Evolutionary conservation across 2,329 filamentous ascomycete genomes (phyloP).

Genomic region (Phialophora verrucosa): DNA sequence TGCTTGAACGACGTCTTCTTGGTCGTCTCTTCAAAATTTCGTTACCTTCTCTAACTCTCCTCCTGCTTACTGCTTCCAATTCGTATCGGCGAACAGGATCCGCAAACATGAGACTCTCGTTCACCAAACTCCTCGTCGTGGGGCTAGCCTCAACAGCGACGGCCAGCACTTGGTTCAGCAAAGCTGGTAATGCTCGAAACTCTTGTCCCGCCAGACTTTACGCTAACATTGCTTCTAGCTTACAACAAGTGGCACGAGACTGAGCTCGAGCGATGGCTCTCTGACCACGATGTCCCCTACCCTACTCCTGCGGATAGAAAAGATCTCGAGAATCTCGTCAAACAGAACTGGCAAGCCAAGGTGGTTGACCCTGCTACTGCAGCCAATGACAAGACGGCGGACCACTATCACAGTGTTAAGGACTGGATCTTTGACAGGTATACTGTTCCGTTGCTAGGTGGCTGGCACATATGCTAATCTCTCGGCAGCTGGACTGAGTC

Average conservation of each 20-base stretch:
- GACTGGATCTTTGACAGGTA: slow-evolving; percentile 91
- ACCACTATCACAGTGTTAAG: slow-evolving; percentile 73
- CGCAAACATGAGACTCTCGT: slow-evolving; percentile 74
- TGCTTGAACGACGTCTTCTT: slow-evolving; percentile 17
- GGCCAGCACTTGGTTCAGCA: slow-evolving; percentile 83
- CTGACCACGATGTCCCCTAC: slow-evolving; percentile 88
- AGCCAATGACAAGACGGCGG: slow-evolving; percentile 74
- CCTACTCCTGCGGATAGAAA: slow-evolving; percentile 90
- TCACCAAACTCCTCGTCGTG: slow-evolving; percentile 71
- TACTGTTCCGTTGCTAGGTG: slow-evolving; percentile 37
- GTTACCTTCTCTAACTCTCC: slow-evolving; percentile 9
- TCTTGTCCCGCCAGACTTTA: slow-evolving; percentile 9
- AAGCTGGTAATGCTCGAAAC: slow-evolving; percentile 69
- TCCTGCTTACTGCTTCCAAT: slow-evolving; percentile 6
- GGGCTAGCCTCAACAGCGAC: slow-evolving; percentile 71
- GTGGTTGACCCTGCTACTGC: slow-evolving; percentile 76
- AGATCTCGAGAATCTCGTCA: slow-evolving; percentile 88
- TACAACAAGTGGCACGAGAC: slow-evolving; percentile 99
- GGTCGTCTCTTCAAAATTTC: slow-evolving; percentile 13
- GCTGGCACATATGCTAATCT: slow-evolving; percentile 46
- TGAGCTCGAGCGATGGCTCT: slow-evolving; percentile 95
- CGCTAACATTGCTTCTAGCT: slow-evolving; percentile 58
- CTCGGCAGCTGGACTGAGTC: slow-evolving; percentile 81
- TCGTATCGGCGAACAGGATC: background rate
- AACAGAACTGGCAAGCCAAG: slow-evolving; percentile 84